Conservation (phyloP, 495 filamentous ascomycete genomes). For the Tuber melanosporum region DNA sequence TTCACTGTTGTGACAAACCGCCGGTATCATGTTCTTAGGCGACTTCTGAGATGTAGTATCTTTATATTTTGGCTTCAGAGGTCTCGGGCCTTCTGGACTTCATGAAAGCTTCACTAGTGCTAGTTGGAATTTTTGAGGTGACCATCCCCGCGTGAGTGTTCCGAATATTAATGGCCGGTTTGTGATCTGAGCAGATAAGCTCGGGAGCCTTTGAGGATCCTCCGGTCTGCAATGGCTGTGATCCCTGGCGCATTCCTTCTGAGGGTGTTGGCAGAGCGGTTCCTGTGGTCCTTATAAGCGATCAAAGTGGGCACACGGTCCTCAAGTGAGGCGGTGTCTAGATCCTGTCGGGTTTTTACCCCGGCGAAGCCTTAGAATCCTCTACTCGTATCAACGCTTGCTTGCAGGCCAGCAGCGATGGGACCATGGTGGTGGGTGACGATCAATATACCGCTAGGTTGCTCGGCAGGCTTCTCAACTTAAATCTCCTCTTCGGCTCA, state of each 20-base stretch:
- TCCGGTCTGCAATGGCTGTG: neutral
- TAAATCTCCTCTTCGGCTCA: neutral
- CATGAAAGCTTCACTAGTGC: too few species aligned
- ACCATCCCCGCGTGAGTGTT: too few species aligned
- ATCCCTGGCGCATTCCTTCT: slow-evolving; percentile 8
- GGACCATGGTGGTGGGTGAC: neutral
- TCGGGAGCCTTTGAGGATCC: neutral
- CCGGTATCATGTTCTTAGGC: neutral
- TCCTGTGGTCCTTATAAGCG: slow-evolving; percentile 3
- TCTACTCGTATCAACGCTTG: neutral
- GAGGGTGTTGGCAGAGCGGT: slow-evolving; percentile 8
- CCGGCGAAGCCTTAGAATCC: neutral
- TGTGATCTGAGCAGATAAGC: too few species aligned
- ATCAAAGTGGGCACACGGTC: slow-evolving; percentile 22
- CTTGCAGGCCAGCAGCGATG: neutral
- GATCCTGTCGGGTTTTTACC: neutral
- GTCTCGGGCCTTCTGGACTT: neutral
- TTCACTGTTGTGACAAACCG: neutral
- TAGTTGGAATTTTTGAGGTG: too few species aligned
- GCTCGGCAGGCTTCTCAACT: neutral
- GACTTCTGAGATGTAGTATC: neutral
- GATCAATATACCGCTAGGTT: neutral
- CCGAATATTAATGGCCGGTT: too few species aligned
- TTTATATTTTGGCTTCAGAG: slow-evolving; percentile 3
- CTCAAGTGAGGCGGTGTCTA: slow-evolving; percentile 13